Percentiles rank a stretch among this genome's conserved stretches.
These are phyloP conservation scores for Rutstroemia sp. DNA, from an alignment of 2,329 filamentous ascomycete species.

Conservation along the genomic window DNA sequence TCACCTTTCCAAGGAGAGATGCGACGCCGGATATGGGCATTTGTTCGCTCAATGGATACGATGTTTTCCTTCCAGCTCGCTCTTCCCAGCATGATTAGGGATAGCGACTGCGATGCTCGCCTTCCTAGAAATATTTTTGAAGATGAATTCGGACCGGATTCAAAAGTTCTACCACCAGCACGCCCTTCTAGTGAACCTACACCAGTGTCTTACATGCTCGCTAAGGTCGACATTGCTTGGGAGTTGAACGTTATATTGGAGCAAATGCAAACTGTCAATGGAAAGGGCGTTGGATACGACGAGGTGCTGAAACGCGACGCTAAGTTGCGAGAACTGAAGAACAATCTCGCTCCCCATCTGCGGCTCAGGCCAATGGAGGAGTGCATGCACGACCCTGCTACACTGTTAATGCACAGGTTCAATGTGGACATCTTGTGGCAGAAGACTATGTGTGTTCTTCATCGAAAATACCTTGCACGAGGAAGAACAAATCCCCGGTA, in stretches of 20 bases:
- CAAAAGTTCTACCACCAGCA: slow-evolving; percentile 58
- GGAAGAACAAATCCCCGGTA: slow-evolving; percentile 76
- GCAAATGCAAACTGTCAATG: slow-evolving; percentile 45
- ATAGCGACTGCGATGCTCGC: slow-evolving; percentile 67
- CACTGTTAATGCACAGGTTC: slow-evolving; percentile 78
- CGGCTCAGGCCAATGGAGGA: slow-evolving; percentile 69
- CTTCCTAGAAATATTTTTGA: slow-evolving; percentile 74
- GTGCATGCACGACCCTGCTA: slow-evolving; percentile 68
- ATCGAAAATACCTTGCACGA: slow-evolving; percentile 77
- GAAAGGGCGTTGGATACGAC: slow-evolving; percentile 51
- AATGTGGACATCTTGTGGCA: slow-evolving; percentile 79
- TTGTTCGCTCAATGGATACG: slow-evolving; percentile 66
- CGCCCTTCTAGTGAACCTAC: slow-evolving; percentile 64
- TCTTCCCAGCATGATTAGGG: slow-evolving; percentile 58
- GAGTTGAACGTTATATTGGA: slow-evolving; percentile 69
- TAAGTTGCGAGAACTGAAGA: slow-evolving; percentile 51
- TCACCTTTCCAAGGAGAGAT: slow-evolving; percentile 74
- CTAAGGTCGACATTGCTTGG: slow-evolving; percentile 54
- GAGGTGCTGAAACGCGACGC: slow-evolving; percentile 56
- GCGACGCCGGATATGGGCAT: slow-evolving; percentile 59
- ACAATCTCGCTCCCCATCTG: slow-evolving; percentile 72
- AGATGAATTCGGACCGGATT: slow-evolving; percentile 66
- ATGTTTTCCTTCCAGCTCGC: slow-evolving; percentile 69
- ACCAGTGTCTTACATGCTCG: slow-evolving; percentile 72
- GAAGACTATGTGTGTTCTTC: slow-evolving; percentile 82